These are phyloP conservation scores for Rhizophagus prolifer DNA, from an alignment of 192 early-diverging fungal species.

Conservation along the genomic window DNA sequence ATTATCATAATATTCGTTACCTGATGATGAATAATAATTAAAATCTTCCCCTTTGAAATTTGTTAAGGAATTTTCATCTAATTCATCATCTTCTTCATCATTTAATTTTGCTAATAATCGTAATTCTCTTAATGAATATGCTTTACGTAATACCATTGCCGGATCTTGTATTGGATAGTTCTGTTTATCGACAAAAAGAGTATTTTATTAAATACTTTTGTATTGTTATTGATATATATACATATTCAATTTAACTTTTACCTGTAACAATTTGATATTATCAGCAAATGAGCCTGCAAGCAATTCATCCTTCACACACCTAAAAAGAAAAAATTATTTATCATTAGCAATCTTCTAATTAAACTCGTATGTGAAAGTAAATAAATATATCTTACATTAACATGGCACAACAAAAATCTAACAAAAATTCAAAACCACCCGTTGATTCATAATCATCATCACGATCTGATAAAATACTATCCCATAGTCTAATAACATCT, in stretches of 20 bases:
- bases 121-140: constrained; percentile 20
- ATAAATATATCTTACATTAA: constrained; percentile 50
- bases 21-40: neutral
- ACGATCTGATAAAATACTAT: constrained; percentile 69
- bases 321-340: neutral
- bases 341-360: neutral
- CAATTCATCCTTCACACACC: constrained; percentile 40
- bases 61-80: neutral
- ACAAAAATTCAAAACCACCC: constrained; percentile 61
- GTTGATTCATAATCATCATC: constrained; percentile 40
- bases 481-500: constrained; percentile 78
- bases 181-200: neutral
- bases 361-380: neutral
- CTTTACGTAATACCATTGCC: neutral
- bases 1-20: constrained; percentile 4
- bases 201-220: neutral
- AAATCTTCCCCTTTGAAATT: neutral
- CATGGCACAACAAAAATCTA: constrained; percentile 76
- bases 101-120: constrained; percentile 21
- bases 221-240: neutral
- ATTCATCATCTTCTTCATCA: constrained; percentile 20
- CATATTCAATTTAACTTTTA: constrained; percentile 21
- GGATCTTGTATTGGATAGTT: constrained; percentile 29
- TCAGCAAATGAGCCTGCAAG: constrained; percentile 60
- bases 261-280: constrained; percentile 61